Evolutionary conservation across 2,329 filamentous ascomycete genomes (phyloP).

Genomic region (Monilinia aucupariae): DNA sequence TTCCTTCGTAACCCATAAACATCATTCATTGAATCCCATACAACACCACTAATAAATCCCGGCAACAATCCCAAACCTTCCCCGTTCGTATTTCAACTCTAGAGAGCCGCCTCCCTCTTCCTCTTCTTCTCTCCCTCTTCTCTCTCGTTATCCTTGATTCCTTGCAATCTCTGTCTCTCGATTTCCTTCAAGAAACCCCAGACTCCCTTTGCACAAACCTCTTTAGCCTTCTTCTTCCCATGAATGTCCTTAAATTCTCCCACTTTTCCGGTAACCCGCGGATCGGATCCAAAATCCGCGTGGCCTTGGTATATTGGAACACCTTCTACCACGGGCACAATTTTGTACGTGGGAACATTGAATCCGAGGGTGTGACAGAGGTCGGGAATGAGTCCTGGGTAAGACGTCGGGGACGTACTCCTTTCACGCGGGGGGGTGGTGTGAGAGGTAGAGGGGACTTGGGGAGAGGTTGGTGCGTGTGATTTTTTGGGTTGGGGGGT

Average conservation of each 20-base stretch:
- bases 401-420: background rate
- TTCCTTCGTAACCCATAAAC: too few relatives aligned
- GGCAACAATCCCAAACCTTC: too few relatives aligned
- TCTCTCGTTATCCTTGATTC: constrained; percentile 14
- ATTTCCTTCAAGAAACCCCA: constrained; percentile 38
- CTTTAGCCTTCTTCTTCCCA: constrained; percentile 46
- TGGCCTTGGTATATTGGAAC: constrained; percentile 26
- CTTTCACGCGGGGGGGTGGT: background rate
- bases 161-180: constrained; percentile 27
- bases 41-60: too few relatives aligned
- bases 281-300: constrained; percentile 31
- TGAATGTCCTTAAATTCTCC: constrained; percentile 40
- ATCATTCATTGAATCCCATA: too few relatives aligned
- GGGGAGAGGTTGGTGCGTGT: background rate
- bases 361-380: constrained; percentile 30
- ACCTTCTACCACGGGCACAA: constrained; percentile 16
- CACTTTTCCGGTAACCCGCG: constrained; percentile 35
- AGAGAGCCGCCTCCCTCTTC: background rate
- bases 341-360: constrained; percentile 25
- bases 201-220: constrained; percentile 42
- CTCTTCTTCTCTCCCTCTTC: constrained; percentile 18
- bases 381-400: constrained; percentile 23
- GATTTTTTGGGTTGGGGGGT: background rate
- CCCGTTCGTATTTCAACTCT: too few relatives aligned
- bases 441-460: background rate